Conservation (phyloP, 2,329 filamentous ascomycete genomes). For the Colletotrichum costaricense region DNA sequence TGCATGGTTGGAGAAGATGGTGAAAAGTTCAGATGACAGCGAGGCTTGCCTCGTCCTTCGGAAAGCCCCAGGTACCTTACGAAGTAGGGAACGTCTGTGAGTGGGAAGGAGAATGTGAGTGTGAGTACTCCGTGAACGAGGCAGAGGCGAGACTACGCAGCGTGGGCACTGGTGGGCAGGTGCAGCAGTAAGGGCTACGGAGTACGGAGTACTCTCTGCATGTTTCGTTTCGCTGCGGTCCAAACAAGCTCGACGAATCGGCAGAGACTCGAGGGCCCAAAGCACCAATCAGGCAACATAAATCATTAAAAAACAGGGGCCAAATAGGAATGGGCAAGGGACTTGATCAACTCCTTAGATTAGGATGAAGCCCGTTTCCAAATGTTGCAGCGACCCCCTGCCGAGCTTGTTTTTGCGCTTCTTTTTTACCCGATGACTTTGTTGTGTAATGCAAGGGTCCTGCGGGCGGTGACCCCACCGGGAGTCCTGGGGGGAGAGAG, state of each 20-base stretch:
- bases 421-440: slow-evolving; percentile 29
- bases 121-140: not conserved
- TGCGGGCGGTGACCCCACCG: slow-evolving; percentile 7
- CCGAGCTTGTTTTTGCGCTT: slow-evolving; percentile 37
- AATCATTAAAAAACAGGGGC: slow-evolving; percentile 19
- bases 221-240: slow-evolving; percentile 36
- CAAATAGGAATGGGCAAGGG: slow-evolving; percentile 30
- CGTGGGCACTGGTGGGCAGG: not conserved
- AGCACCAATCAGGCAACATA: slow-evolving; percentile 17
- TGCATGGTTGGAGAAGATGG: slow-evolving; percentile 23
- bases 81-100: slow-evolving; percentile 1
- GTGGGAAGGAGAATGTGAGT: not conserved
- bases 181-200: not conserved
- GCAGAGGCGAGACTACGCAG: not conserved
- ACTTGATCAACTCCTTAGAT: slow-evolving; percentile 21
- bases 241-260: slow-evolving; percentile 37
- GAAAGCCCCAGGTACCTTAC: slow-evolving; percentile 11
- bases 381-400: slow-evolving; percentile 21
- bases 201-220: not conserved
- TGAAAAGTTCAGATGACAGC: slow-evolving; percentile 37
- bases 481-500: not conserved
- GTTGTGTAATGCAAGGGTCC: slow-evolving; percentile 19
- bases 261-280: not conserved
- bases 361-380: slow-evolving; percentile 35
- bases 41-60: slow-evolving; percentile 17